These are phyloP conservation scores for Penicillium sp. DNA, from an alignment of 2,329 filamentous ascomycete species.

Conservation along the genomic window DNA sequence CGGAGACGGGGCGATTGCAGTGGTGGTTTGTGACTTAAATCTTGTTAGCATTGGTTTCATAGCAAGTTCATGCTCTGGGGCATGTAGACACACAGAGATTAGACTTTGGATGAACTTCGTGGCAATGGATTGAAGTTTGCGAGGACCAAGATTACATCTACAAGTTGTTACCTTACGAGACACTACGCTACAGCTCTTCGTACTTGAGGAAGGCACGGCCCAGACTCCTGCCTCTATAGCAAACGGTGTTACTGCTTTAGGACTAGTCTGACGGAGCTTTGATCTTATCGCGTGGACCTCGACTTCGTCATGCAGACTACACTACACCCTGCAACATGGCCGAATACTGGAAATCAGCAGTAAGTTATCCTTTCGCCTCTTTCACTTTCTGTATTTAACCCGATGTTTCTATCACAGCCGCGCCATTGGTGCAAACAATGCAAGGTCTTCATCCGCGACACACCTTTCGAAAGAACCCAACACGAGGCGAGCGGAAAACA, in stretches of 20 bases:
- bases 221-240: too few species aligned
- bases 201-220: too few species aligned
- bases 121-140: not conserved
- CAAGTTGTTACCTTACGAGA: too few species aligned
- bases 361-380: constrained; percentile 31
- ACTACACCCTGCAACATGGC: constrained; percentile 58
- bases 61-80: not conserved
- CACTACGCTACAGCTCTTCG: too few species aligned
- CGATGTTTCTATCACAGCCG: constrained; percentile 46
- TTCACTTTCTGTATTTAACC: constrained; percentile 1
- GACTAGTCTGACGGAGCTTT: constrained; percentile 13
- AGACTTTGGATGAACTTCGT: not conserved
- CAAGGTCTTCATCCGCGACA: constrained; percentile 83
- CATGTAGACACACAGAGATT: too few species aligned
- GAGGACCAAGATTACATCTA: too few species aligned
- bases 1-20: too few species aligned
- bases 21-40: too few species aligned
- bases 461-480: constrained; percentile 79
- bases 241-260: constrained; percentile 8
- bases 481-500: constrained; percentile 84
- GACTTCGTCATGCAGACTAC: not conserved
- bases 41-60: too few species aligned
- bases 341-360: constrained; percentile 97
- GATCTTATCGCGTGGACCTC: constrained; percentile 15
- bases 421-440: constrained; percentile 99